Evolutionary conservation across 495 filamentous ascomycete genomes (phyloP).

Genomic region (Monascus purpureus): DNA sequence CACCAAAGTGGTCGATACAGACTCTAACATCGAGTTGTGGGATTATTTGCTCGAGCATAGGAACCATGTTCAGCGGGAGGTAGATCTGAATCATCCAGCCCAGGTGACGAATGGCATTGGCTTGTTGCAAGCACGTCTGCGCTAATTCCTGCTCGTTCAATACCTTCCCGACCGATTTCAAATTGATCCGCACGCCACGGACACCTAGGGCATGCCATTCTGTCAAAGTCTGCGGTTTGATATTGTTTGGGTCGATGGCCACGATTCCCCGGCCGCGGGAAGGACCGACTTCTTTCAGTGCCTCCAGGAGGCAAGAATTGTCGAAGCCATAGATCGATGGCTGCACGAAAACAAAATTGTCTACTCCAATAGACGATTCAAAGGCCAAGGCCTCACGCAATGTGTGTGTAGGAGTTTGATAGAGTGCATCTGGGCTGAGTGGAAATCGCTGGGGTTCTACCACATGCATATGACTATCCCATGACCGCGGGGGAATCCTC

Average conservation of each 20-base stretch:
- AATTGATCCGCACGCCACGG: constrained; percentile 36
- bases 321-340: constrained; percentile 38
- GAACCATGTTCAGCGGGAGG: constrained; percentile 26
- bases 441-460: constrained; percentile 30
- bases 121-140: constrained; percentile 24
- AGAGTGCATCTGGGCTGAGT: constrained; percentile 20
- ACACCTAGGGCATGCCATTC: constrained; percentile 36
- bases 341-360: constrained; percentile 36
- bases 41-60: constrained; percentile 25
- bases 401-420: constrained; percentile 23
- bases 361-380: constrained; percentile 22
- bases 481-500: constrained; percentile 23
- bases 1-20: constrained; percentile 38
- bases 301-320: constrained; percentile 38
- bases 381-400: constrained; percentile 26
- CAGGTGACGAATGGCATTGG: constrained; percentile 24
- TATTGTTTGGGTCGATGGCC: constrained; percentile 30
- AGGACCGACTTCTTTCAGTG: constrained; percentile 23
- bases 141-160: constrained; percentile 20
- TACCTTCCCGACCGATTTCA: constrained; percentile 29
- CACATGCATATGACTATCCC: constrained; percentile 43
- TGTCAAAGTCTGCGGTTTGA: constrained; percentile 16
- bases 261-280: constrained; percentile 34
- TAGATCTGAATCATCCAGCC: constrained; percentile 39
- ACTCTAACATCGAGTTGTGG: constrained; percentile 29